A percentile compares a stretch with the other conserved stretches of the same genome.
Conservation (phyloP, 2,329 filamentous ascomycete genomes). For the Xylaria sp. region DNA sequence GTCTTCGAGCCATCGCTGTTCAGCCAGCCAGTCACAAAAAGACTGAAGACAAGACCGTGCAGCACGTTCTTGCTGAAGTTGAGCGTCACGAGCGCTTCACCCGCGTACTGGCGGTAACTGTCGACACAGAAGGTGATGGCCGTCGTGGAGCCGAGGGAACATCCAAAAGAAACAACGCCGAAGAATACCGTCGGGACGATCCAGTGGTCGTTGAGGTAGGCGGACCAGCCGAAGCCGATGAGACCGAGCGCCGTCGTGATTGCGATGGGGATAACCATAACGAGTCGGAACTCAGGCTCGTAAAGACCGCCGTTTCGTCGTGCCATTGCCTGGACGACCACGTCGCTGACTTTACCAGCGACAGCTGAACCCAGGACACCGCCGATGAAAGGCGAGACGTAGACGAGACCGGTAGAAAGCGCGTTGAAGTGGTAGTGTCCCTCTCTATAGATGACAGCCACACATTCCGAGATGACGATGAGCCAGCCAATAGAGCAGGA, state of each 20-base stretch:
- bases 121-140: slow-evolving; percentile 93
- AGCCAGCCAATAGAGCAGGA: slow-evolving; percentile 88
- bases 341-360: slow-evolving; percentile 79
- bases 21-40: slow-evolving; percentile 86
- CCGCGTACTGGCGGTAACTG: slow-evolving; percentile 87
- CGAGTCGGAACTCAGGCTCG: slow-evolving; percentile 85
- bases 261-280: slow-evolving; percentile 79
- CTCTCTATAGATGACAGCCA: slow-evolving; percentile 72
- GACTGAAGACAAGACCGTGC: slow-evolving; percentile 80
- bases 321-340: slow-evolving; percentile 77
- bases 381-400: slow-evolving; percentile 84
- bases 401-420: slow-evolving; percentile 77
- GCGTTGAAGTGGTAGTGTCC: slow-evolving; percentile 73
- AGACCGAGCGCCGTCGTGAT: slow-evolving; percentile 76
- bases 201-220: slow-evolving; percentile 67
- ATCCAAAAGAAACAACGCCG: slow-evolving; percentile 86
- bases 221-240: slow-evolving; percentile 96
- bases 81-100: slow-evolving; percentile 86
- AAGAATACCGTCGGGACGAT: slow-evolving; percentile 94
- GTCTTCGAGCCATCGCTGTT: slow-evolving; percentile 65
- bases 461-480: slow-evolving; percentile 86
- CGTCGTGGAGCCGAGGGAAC: slow-evolving; percentile 82
- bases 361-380: slow-evolving; percentile 87
- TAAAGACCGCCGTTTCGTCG: slow-evolving; percentile 87
- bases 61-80: slow-evolving; percentile 94